A percentile compares a stretch with the other conserved stretches of the same genome.
Evolutionary conservation across 2,329 filamentous ascomycete species (phyloP).

Genomic region (Furcasterigmium sp.): DNA sequence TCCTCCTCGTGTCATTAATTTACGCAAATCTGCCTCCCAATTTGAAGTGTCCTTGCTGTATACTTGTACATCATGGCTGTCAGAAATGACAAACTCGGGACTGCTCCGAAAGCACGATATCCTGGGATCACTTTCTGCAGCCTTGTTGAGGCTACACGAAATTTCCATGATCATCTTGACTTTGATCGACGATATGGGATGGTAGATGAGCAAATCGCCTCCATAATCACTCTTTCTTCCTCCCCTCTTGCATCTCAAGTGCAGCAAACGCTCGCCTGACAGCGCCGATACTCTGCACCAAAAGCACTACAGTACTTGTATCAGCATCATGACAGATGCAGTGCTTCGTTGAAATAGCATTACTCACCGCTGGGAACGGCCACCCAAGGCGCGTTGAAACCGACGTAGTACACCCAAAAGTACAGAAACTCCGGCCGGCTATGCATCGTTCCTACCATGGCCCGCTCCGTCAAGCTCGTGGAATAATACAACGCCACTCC

Average conservation of each 20-base stretch:
- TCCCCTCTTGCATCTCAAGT: not conserved
- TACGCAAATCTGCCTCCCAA: too few relatives aligned
- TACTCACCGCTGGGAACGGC: slow-evolving; percentile 49
- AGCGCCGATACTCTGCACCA: not conserved
- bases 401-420: slow-evolving; percentile 59
- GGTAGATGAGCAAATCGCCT: not conserved
- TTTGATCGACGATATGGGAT: too few relatives aligned
- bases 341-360: not conserved
- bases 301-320: not conserved
- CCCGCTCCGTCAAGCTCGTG: slow-evolving; percentile 47
- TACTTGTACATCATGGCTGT: too few relatives aligned
- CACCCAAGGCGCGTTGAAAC: slow-evolving; percentile 57
- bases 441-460: slow-evolving; percentile 38
- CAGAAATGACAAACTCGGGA: too few relatives aligned
- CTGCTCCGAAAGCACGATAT: too few relatives aligned
- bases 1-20: too few relatives aligned
- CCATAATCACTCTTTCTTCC: not conserved
- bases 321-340: not conserved
- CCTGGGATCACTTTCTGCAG: too few relatives aligned
- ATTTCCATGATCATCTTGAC: too few relatives aligned
- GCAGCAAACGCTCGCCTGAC: not conserved
- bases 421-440: slow-evolving; percentile 56
- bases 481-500: slow-evolving; percentile 58
- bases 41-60: too few relatives aligned
- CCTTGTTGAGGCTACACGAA: too few relatives aligned